Evolutionary conservation across 331 rosid species (phyloP), one percentile per base, ranked within the genome.

Genomic region (Prunus yedoensis): DNA sequence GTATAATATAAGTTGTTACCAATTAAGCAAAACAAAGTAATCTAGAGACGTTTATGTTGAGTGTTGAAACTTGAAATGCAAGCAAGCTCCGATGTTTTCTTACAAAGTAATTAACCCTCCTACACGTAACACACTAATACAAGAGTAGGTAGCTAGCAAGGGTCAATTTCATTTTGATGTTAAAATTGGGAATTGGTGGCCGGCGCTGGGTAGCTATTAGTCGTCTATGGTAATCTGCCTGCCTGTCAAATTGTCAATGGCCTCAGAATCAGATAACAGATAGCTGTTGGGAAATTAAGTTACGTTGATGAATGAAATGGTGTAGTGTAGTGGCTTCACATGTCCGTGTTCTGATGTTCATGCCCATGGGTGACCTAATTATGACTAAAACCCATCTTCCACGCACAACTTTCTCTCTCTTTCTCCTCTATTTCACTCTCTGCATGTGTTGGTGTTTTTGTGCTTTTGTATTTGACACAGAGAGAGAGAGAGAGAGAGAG

Each of bases 231-330:
- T 38, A 9, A 38, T 38, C 43, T 12, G 4, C 16, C 16, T 2
- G 52, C 16, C 52, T 13, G 15, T 60, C 23, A 21, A 21, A 21
- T 21, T 21, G 23, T 21, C 66, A 27, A 14, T 60, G 65, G 21
- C 46, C 46, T 30, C 57, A 58, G 67, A 80, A 46, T 43, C 38
- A 25, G 60, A 38, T 62, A 70, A 27, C 50, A 38, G 74, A 65
- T 54, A 18, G 77, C 3, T 70, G 81, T 53, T 79, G 78, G 70
- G 74, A 75, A 68, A 57, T 60, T 67, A 27, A 82, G 73, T 8
- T 25, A 25, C 27, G 27, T 25, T 69, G 59, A 66, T 20, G 43
- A 70, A 10, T 60, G 11, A n/a, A 2, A 38, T 38, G 43, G 43
- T 38, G 43, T 49, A 11, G 17, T 32, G 71, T 74, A n/a, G 46